Percentiles rank a stretch among this genome's conserved stretches.
Evolutionary conservation across 805 yeast species (phyloP).

Genomic region (Lipomyces oligophaga): DNA sequence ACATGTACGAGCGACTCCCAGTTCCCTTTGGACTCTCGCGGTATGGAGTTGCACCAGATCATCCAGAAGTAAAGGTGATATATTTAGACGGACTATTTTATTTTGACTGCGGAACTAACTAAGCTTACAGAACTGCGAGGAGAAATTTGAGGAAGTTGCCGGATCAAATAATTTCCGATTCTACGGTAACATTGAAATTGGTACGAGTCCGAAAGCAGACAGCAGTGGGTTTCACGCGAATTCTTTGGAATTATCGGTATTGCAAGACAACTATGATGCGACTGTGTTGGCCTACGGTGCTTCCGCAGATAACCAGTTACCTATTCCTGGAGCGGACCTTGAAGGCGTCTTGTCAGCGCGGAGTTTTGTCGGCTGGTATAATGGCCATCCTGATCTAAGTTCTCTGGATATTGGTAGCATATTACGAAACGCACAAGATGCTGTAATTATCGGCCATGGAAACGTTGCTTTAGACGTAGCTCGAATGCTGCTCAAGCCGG

Average conservation of each 20-base stretch:
- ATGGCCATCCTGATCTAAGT: constrained; percentile 70
- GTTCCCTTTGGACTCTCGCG: constrained; percentile 89
- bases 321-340: constrained; percentile 55
- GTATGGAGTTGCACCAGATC: constrained; percentile 99
- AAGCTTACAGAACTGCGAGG: constrained; percentile 44
- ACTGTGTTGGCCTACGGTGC: constrained; percentile 81
- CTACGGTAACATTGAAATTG: constrained; percentile 69
- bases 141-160: constrained; percentile 59
- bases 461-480: constrained; percentile 94
- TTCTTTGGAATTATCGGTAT: constrained; percentile 50
- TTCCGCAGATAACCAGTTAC: constrained; percentile 48
- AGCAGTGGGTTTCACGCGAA: constrained; percentile 18
- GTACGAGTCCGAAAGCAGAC: constrained; percentile 35
- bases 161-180: constrained; percentile 47
- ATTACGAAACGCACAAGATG: constrained; percentile 57
- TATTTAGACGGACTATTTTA: background rate
- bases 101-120: background rate
- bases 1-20: constrained; percentile 78
- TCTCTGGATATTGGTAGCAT: constrained; percentile 52
- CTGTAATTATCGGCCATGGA: constrained; percentile 90
- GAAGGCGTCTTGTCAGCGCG: constrained; percentile 76
- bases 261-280: constrained; percentile 61
- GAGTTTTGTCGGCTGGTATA: constrained; percentile 93
- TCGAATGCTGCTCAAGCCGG: constrained; percentile 63
- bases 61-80: constrained; percentile 77